A percentile compares a stretch with the other conserved stretches of the same genome.
These are phyloP conservation scores for Nigrospora osmanthi DNA, from an alignment of 2,329 filamentous ascomycete genomes.

Conservation along the genomic window DNA sequence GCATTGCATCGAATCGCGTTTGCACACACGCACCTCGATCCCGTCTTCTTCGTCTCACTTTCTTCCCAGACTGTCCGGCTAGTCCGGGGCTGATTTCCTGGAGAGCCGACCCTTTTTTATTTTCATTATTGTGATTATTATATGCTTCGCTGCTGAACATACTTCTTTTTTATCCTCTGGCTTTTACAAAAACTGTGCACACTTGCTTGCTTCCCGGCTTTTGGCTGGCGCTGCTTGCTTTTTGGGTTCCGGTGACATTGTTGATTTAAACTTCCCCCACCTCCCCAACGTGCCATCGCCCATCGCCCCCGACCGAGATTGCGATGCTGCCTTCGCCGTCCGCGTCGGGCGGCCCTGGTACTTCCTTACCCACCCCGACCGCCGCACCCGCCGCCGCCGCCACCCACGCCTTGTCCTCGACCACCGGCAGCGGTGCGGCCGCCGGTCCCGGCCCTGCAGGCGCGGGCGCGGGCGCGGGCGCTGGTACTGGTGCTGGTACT, in stretches of 20 bases:
- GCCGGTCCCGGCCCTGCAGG: no score
- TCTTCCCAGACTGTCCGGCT: slow-evolving; percentile 1
- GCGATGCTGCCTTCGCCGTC: slow-evolving; percentile 1
- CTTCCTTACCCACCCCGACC: not conserved
- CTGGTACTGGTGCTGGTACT: no score
- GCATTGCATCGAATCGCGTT: not conserved
- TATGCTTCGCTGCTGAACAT: not conserved
- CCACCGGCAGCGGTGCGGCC: no score
- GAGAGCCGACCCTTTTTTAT: not conserved
- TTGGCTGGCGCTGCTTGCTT: not conserved
- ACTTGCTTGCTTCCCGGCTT: not conserved
- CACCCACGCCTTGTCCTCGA: no score
- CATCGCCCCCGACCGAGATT: not conserved
- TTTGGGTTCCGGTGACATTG: not conserved
- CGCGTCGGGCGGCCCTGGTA: not conserved
- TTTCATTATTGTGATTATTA: not conserved
- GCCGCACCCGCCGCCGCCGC: not conserved
- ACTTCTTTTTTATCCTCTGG: not conserved
- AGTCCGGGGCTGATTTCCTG: slow-evolving; percentile 1
- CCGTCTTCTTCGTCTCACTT: slow-evolving; percentile 2
- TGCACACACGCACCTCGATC: not conserved
- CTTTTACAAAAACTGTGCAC: not conserved
- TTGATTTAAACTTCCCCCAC: not conserved
- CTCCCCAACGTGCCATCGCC: not conserved
- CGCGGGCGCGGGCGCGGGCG: no score